Percentiles rank a stretch among this genome's conserved stretches.
Conservation (phyloP, 179 eudicot species). For the Spergularia azorica region DNA sequence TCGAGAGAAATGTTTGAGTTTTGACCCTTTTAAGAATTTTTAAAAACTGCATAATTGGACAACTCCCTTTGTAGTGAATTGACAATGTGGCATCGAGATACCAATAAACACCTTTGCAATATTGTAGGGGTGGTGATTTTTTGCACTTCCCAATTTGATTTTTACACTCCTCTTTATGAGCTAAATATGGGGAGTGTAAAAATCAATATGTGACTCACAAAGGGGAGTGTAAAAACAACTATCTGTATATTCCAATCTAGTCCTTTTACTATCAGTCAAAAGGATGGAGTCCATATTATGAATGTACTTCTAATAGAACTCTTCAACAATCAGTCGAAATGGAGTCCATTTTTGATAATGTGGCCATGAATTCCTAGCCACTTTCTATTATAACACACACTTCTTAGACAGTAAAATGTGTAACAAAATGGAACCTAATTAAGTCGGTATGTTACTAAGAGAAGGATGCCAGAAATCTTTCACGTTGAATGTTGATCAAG, state of each 20-base stretch:
- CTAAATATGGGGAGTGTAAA: no score
- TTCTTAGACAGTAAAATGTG: background rate
- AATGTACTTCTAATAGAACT: constrained; percentile 14
- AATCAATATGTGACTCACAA: no score
- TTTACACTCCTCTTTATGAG: no score
- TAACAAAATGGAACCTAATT: background rate
- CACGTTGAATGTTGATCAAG: constrained; percentile 3
- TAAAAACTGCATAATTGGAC: no score
- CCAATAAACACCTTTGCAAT: constrained; percentile 13
- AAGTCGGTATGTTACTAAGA: background rate
- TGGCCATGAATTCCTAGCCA: background rate
- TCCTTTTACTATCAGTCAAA: background rate
- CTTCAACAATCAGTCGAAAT: no score
- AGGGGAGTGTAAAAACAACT: no score
- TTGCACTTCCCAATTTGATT: no score
- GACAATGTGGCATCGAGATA: constrained; percentile 1
- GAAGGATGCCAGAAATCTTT: constrained; percentile 8
- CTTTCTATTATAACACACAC: background rate
- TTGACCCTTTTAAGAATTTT: no score
- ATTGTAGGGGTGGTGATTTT: no score
- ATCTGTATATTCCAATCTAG: constrained; percentile 25
- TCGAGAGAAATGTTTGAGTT: background rate
- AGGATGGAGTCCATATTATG: constrained; percentile 2
- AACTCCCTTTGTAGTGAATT: background rate
- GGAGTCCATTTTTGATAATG: background rate